Evolutionary conservation across 305 asterid genomes (phyloP).

Genomic region (Stenogyne calaminthoides): DNA sequence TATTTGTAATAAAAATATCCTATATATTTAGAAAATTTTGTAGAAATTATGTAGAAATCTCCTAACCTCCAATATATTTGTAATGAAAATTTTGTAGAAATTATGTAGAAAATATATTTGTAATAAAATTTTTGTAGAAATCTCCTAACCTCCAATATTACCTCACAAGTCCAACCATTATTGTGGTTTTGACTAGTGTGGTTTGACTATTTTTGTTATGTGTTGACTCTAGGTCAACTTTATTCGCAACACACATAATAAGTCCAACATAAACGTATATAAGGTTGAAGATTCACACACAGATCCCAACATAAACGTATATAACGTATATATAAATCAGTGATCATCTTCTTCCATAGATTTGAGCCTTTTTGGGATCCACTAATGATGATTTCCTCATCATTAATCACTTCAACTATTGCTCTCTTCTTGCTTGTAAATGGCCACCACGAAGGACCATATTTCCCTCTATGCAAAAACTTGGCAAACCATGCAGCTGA

Average conservation of each 20-base stretch:
- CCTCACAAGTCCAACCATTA: neutral
- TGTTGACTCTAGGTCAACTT: neutral
- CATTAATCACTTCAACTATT: neutral
- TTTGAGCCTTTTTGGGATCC: neutral
- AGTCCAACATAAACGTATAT: neutral
- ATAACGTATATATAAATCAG: too few species aligned
- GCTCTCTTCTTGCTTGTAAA: neutral
- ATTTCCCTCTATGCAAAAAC: neutral
- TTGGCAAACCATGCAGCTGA: conserved; percentile 34
- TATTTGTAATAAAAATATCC: too few species aligned
- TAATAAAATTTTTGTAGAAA: too few species aligned
- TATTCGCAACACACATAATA: neutral
- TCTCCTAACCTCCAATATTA: too few species aligned
- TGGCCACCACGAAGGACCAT: neutral
- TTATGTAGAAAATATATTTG: too few species aligned
- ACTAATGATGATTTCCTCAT: neutral
- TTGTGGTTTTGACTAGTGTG: neutral
- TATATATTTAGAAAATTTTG: too few species aligned
- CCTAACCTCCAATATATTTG: too few species aligned
- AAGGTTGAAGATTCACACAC: neutral
- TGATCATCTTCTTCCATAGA: too few species aligned
- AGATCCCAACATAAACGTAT: too few species aligned
- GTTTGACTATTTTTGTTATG: neutral
- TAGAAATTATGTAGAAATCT: too few species aligned
- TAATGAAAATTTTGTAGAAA: too few species aligned